Base-by-base conservation (phyloP, 495 filamentous ascomycete genomes). In the Haplographium delicatum region DNA sequence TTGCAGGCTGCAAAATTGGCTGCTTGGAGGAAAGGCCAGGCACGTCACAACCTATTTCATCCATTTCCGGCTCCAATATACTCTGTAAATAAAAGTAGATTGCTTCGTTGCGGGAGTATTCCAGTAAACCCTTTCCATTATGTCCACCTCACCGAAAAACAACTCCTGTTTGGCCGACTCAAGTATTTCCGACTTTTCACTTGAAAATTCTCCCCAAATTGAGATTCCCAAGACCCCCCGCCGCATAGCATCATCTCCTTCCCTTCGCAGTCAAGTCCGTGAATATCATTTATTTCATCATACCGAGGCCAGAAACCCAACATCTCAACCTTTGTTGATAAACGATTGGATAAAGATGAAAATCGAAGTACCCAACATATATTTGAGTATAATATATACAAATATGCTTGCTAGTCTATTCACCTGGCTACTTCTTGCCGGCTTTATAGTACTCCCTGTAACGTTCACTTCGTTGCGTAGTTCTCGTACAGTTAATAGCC, bases 331-430 rank as follows among this genome's bases (percentile, higher is more conserved):
- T 34, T 4, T 47, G 25, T 9, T 37, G 9, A 34, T 23, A 16
- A 34, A 19, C 19, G 25, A 30, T 20, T 47, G 27, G 44, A 35
- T 47, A 33, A 31, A 19, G 18, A 5, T 47, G 28, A 47, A 47
- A 20, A 47, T 28, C 15, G 19, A 33, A 5, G n/a, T 47, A 47
- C 26, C 26, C 3, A 47, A 47, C 33, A 47, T 47, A 47, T 2
- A 19, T 25, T 2, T n/a, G 18, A 13, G 28, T 13, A 31, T 31
- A 31, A 7, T 39, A 3, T 39, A 39, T 3, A 16, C 44, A 10
- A 47, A 47, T 28, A 47, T 47, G 26, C 44, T 47, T 34, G 26
- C 44, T 35, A 5, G 25, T 47, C 44, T 47, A 10, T 47, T 47
- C 26, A 34, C 44, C 26, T 39, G 35, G 35, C 25, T 30, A 6